These are phyloP conservation scores for Solanum sejunctum DNA, from an alignment of 257 asterid genomes.

Conservation along the genomic window DNA sequence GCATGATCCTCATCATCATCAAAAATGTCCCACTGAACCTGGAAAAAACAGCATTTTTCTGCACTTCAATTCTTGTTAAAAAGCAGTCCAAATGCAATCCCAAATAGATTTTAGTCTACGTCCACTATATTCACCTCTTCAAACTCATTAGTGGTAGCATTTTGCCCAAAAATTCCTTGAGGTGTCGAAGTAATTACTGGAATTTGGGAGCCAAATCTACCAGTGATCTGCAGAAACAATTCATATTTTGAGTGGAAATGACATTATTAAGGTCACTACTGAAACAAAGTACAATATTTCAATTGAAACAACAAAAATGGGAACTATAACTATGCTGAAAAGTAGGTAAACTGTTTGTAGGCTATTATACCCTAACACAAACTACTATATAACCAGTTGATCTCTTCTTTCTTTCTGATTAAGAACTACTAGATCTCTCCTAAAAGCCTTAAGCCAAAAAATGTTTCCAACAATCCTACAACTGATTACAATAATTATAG, in stretches of 20 bases:
- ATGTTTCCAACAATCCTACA: neutral
- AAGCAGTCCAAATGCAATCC: neutral
- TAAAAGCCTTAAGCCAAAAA: neutral
- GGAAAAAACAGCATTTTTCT: conserved; percentile 6
- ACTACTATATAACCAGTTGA: neutral
- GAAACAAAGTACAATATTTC: neutral
- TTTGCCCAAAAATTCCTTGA: conserved; percentile 66
- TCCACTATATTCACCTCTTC: conserved; percentile 40
- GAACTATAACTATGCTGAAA: neutral
- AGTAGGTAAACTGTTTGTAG: neutral
- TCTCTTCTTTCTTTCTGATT: neutral
- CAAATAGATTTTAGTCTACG: neutral
- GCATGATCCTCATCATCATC: conserved; percentile 22
- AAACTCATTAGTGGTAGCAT: conserved; percentile 38
- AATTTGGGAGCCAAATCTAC: conserved; percentile 37
- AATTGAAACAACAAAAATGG: neutral
- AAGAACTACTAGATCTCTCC: neutral
- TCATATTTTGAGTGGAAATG: neutral
- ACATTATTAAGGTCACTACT: neutral
- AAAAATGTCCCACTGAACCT: conserved; percentile 64
- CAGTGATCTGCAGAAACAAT: conserved; percentile 38
- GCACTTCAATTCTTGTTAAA: neutral
- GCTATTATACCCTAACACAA: neutral
- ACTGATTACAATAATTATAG: neutral
- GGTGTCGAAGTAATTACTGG: conserved; percentile 48